These are phyloP conservation scores for Eucalyptus pauciflora DNA, from an alignment of 345 rosid genomes.

Conservation along the genomic window DNA sequence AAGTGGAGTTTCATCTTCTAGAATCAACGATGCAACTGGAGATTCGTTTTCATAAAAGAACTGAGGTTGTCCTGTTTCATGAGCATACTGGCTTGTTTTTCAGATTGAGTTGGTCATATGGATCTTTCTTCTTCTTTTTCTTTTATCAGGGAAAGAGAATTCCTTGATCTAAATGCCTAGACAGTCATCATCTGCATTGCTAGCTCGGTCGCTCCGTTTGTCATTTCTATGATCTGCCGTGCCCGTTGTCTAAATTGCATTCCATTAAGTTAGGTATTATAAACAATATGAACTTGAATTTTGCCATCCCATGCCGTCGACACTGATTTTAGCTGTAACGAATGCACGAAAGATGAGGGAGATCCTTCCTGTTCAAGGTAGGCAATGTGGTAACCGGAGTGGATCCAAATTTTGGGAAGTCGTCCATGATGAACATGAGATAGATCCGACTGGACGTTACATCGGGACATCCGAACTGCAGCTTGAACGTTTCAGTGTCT, in stretches of 20 bases:
- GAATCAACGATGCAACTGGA: too few species aligned
- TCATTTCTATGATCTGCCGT: not conserved
- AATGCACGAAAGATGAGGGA: not conserved
- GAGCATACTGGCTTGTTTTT: not conserved
- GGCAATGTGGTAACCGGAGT: not conserved
- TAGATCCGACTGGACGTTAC: not conserved
- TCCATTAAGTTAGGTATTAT: not conserved
- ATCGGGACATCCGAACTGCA: not conserved
- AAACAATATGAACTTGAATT: not conserved
- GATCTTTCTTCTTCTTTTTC: not conserved
- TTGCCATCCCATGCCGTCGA: not conserved
- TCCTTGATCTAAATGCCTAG: not conserved
- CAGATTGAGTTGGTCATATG: not conserved
- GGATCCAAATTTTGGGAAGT: not conserved
- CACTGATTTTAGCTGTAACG: not conserved
- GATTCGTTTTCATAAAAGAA: too few species aligned
- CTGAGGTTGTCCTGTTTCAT: not conserved
- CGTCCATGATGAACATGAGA: not conserved
- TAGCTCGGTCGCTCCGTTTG: not conserved
- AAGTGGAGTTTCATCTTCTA: too few species aligned
- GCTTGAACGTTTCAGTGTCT: not conserved
- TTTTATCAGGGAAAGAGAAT: not conserved
- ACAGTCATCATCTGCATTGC: not conserved
- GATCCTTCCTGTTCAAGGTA: not conserved
- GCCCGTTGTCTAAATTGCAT: not conserved